Base-by-base conservation (phyloP, 176 grass and related monocot species). In the Carex scoparia region DNA sequence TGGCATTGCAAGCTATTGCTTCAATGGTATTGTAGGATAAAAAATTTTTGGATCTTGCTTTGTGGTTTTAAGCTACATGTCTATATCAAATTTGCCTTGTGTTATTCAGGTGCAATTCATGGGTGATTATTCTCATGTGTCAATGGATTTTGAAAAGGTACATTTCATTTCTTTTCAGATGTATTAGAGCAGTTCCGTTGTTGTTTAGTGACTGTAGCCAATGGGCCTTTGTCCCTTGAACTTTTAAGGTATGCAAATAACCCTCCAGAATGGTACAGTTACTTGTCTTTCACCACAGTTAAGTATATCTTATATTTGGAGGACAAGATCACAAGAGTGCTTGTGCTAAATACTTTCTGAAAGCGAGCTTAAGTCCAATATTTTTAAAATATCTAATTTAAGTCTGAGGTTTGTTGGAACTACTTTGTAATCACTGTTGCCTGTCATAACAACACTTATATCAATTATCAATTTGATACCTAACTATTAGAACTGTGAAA, bases 141-240 rank as follows among this genome's bases (percentile, higher is more conserved):
- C 96, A 85, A 89, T 92, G 88, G 88, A 94, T 55, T 94, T 99
- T 59, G 96, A 99, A 90, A 92, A 94, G 81, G 96, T 95, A 95
- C 86, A 85, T 89, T 79, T 61, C 72, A 64, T 65, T 88, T 64
- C 7, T 53, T 80, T 69, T 87, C 59, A 75, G 48, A 69, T 84
- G 42, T 63, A 66, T 63, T 38, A 86, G 70, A 11, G 32, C 37
- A 63, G 4, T 31, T 77, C 13, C 40, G 23, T 76, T 30, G 11
- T 33, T 67, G 62, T 71, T 71, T 44, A 44, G 15, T 44, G 37
- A 71, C 66, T 42, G 10, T 38, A 70, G 19, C 67, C 67, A n/a
- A 2, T 9, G 37, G 35, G 6, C 35, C 35, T 40, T 70, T 70
- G 61, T 63, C 19, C 37, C 15, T 46, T 72, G 18, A 44, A 19